Evolutionary conservation across 225 moss, liverwort and hornwort genomes (phyloP).

Genomic region (Marchantia polymorpha): DNA sequence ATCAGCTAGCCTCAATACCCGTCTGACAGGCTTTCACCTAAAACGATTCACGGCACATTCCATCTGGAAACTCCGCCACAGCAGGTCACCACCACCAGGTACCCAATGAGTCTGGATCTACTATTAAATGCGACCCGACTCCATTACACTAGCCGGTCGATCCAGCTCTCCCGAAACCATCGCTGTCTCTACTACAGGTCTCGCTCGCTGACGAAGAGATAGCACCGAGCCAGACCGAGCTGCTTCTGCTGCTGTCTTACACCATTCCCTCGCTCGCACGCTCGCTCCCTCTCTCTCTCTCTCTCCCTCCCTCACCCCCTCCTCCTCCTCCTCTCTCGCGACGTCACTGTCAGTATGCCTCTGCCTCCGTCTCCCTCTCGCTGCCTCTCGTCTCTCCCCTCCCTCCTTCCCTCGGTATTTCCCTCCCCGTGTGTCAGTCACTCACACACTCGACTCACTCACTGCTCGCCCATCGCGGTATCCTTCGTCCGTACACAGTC

Average conservation of each 20-base stretch:
- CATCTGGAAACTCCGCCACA: constrained; percentile 1
- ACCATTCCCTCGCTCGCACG: not conserved
- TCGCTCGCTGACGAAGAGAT: not conserved
- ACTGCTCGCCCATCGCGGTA: not conserved
- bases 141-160: not conserved
- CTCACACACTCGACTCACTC: not conserved
- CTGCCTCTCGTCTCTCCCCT: not conserved
- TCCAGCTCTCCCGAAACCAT: constrained; percentile 2
- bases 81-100: not conserved
- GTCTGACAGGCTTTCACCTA: not conserved
- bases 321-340: not conserved
- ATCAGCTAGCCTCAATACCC: not conserved
- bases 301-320: not conserved
- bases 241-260: not conserved
- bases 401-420: not conserved
- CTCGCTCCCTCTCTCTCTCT: not conserved
- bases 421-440: not conserved
- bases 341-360: not conserved
- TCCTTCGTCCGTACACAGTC: not conserved
- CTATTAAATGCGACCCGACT: not conserved
- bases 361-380: not conserved
- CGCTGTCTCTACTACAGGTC: not conserved
- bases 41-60: constrained; percentile 14
- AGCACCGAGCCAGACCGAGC: not conserved
- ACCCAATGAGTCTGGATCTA: constrained; percentile 1